Conservation (phyloP, 2,329 filamentous ascomycete genomes). For the Colletotrichum tropicale region DNA sequence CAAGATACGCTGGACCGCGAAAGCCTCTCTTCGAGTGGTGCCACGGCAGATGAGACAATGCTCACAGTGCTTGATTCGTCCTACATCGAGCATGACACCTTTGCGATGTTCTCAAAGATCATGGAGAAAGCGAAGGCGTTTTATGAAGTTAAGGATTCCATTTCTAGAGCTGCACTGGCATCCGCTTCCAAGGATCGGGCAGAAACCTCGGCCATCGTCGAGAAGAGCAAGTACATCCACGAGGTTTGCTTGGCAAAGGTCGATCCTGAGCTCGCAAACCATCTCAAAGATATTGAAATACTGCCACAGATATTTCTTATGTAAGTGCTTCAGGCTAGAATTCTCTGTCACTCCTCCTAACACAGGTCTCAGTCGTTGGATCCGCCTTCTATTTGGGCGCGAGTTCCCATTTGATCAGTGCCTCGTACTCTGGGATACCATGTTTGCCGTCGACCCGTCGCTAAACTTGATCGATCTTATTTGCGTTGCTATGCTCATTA, state of each 20-base stretch:
- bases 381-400: conserved; percentile 87
- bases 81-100: conserved; percentile 90
- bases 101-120: conserved; percentile 80
- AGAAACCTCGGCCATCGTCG: conserved; percentile 73
- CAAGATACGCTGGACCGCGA: conserved; percentile 74
- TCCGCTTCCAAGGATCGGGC: conserved; percentile 25
- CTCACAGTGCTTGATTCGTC: conserved; percentile 70
- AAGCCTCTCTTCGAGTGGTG: conserved; percentile 32
- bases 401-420: conserved; percentile 91
- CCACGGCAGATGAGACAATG: conserved; percentile 57
- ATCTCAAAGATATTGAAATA: conserved; percentile 84
- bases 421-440: conserved; percentile 84
- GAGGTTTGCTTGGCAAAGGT: conserved; percentile 77
- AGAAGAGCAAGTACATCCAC: conserved; percentile 86
- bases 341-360: neutral
- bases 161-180: conserved; percentile 12
- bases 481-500: conserved; percentile 92
- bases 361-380: conserved; percentile 73
- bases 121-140: conserved; percentile 90
- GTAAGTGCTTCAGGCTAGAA: conserved; percentile 48
- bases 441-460: conserved; percentile 85
- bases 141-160: conserved; percentile 72
- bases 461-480: conserved; percentile 85
- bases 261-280: conserved; percentile 82
- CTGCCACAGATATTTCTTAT: conserved; percentile 97